A percentile compares a stretch with the other conserved stretches of the same genome.
Conservation (phyloP, 805 yeast genomes). For the Metschnikowia noctiluminum region DNA sequence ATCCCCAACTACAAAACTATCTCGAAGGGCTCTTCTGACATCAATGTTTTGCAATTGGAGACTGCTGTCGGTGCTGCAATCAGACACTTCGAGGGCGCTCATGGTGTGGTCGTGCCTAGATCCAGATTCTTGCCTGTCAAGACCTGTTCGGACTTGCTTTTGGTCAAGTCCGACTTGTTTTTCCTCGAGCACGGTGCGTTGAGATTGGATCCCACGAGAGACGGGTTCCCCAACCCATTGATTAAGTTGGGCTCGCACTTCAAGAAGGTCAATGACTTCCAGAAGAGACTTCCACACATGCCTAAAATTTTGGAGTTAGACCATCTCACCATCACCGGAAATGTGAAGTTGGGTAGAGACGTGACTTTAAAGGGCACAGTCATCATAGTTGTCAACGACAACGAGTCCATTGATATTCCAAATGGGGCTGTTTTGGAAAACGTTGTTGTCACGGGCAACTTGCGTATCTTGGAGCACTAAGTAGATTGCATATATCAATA, state of each 20-base stretch:
- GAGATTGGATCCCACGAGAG: constrained; percentile 77
- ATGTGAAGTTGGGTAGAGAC: constrained; percentile 84
- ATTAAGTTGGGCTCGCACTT: constrained; percentile 95
- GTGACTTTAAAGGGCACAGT: constrained; percentile 96
- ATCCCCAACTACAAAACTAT: constrained; percentile 92
- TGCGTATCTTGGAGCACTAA: constrained; percentile 89
- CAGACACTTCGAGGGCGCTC: constrained; percentile 90
- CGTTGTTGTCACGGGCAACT: constrained; percentile 95
- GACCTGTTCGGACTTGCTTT: constrained; percentile 89
- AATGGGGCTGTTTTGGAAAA: constrained; percentile 93
- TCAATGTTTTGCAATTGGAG: constrained; percentile 89
- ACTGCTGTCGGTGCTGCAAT: constrained; percentile 99
- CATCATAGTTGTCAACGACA: constrained; percentile 95
- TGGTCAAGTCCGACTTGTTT: constrained; percentile 94
- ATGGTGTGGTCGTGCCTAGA: constrained; percentile 98
- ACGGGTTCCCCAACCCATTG: constrained; percentile 87
- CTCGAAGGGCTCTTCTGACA: constrained; percentile 69
- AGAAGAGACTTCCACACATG: constrained; percentile 86
- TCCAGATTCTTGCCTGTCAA: constrained; percentile 97
- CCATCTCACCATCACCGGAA: constrained; percentile 96
- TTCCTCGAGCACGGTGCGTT: constrained; percentile 88
- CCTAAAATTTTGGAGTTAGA: constrained; percentile 95
- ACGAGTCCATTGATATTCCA: constrained; percentile 95
- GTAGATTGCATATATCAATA: not conserved
- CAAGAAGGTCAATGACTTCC: constrained; percentile 92